These are phyloP conservation scores for Sphagnum fallax DNA, from an alignment of 228 moss, liverwort and hornwort genomes.

Conservation along the genomic window DNA sequence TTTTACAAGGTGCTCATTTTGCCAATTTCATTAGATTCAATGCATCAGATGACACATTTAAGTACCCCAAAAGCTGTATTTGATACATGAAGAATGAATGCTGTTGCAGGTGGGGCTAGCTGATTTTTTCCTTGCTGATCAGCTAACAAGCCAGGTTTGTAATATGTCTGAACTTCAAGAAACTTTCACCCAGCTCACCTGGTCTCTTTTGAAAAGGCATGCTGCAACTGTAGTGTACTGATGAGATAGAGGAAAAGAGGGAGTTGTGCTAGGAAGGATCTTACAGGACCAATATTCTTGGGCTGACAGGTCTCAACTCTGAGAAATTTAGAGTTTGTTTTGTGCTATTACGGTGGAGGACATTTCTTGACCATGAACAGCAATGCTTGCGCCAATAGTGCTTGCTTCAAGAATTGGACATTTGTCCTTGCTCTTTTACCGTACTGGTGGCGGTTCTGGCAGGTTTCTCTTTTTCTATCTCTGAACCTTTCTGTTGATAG, in stretches of 20 bases:
- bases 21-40: background rate
- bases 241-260: too few species aligned
- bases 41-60: background rate
- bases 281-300: too few species aligned
- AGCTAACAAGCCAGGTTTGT: slow-evolving; percentile 53
- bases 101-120: slow-evolving; percentile 67
- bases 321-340: slow-evolving; percentile 60
- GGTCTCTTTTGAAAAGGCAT: background rate
- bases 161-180: too few species aligned
- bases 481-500: background rate
- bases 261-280: too few species aligned
- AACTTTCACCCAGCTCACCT: background rate
- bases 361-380: slow-evolving; percentile 41
- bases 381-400: slow-evolving; percentile 38
- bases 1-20: slow-evolving; percentile 63
- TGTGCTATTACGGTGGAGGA: slow-evolving; percentile 65
- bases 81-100: background rate
- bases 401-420: slow-evolving; percentile 37
- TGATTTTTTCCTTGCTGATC: slow-evolving; percentile 83
- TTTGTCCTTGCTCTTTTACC: slow-evolving; percentile 60
- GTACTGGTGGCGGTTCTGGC: slow-evolving; percentile 87
- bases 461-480: slow-evolving; percentile 27
- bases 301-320: slow-evolving; percentile 58
- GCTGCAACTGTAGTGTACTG: too few species aligned
- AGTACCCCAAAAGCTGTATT: background rate